Conservation (phyloP, 805 yeast species). For the Kuraishia cidri region DNA sequence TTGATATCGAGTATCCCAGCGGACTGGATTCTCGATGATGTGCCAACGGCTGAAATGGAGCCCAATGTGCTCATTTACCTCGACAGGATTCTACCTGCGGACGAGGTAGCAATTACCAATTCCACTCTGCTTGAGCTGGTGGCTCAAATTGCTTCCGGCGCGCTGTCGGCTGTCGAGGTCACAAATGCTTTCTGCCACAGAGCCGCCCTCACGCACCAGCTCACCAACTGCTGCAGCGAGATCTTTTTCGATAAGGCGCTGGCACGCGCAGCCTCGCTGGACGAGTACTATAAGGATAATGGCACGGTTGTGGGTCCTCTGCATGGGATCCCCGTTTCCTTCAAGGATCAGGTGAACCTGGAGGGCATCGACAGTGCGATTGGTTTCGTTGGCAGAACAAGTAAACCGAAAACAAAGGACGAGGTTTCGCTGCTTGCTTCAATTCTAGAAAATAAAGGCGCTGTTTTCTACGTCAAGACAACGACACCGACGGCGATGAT, state of each 20-base stretch:
- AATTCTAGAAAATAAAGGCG: constrained; percentile 26
- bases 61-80: constrained; percentile 13
- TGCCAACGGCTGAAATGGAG: constrained; percentile 18
- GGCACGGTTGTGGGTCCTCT: constrained; percentile 30
- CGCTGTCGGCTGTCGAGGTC: constrained; percentile 9
- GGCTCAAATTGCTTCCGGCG: constrained; percentile 6
- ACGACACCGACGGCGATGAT: constrained; percentile 35
- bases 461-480: constrained; percentile 33
- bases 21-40: constrained; percentile 15
- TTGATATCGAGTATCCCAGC: constrained; percentile 13
- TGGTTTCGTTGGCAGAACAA: constrained; percentile 20
- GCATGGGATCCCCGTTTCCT: constrained; percentile 36
- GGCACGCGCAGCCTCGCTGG: constrained; percentile 27
- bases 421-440: constrained; percentile 19
- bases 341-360: constrained; percentile 33
- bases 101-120: constrained; percentile 13
- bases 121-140: constrained; percentile 11
- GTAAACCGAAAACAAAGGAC: constrained; percentile 18
- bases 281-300: constrained; percentile 19
- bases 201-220: constrained; percentile 17
- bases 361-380: constrained; percentile 28
- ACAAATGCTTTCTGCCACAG: constrained; percentile 16
- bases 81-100: constrained; percentile 11
- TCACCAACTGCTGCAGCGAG: constrained; percentile 15
- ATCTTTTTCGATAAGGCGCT: constrained; percentile 12